Evolutionary conservation across 2,329 filamentous ascomycete species (phyloP).

Genomic region (Colletotrichum sp.): DNA sequence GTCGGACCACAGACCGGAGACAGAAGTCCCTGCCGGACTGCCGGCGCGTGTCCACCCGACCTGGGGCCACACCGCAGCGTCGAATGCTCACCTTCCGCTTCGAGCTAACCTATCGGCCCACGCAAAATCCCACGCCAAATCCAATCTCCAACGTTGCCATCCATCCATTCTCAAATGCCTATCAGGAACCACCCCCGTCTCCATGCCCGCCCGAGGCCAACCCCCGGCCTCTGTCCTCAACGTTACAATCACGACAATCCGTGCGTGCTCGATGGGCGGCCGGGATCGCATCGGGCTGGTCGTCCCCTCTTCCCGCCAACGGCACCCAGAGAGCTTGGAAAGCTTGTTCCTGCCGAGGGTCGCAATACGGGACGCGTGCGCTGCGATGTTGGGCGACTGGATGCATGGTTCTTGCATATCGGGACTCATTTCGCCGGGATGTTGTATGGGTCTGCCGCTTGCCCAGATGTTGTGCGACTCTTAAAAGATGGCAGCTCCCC

Average conservation of each 20-base stretch:
- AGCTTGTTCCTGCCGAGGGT: background rate
- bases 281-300: background rate
- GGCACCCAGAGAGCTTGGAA: background rate
- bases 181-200: background rate
- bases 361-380: background rate
- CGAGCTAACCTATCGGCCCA: constrained; percentile 9
- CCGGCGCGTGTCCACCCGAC: background rate
- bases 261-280: background rate
- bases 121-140: background rate
- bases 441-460: background rate
- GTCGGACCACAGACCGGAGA: background rate
- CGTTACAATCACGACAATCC: background rate
- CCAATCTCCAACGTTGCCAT: background rate
- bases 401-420: background rate
- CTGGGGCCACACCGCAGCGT: background rate
- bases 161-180: background rate
- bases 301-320: background rate
- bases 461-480: background rate
- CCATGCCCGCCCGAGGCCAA: background rate
- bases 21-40: constrained; percentile 13
- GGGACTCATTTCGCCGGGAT: background rate
- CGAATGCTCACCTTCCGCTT: constrained; percentile 15
- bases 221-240: background rate
- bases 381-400: background rate
- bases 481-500: background rate